phyloP scores from a whole-genome alignment of 441 rosid genomes.

The Adansonia gregorii region DNA sequence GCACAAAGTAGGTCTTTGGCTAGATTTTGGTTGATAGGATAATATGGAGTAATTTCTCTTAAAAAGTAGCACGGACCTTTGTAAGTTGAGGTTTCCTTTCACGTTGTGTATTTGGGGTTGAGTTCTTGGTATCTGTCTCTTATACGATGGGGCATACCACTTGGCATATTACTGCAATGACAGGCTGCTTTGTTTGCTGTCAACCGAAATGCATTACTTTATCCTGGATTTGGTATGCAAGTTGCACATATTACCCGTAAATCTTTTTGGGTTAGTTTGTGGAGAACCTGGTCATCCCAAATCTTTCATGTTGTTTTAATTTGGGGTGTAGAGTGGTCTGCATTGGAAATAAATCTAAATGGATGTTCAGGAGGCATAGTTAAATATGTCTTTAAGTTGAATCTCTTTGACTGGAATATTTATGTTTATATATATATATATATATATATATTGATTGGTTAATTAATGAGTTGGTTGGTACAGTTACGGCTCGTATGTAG shows the following conservation, averaged over 20 bases:
- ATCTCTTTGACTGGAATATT: background rate
- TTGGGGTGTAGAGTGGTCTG: background rate
- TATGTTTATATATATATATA: background rate
- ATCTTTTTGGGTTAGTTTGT: background rate
- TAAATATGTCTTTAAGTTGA: slow-evolving; percentile 15
- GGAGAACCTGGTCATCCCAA: slow-evolving; percentile 8
- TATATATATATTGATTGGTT: background rate
- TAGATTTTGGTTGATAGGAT: slow-evolving; percentile 16
- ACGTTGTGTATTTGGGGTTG: background rate
- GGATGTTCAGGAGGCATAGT: slow-evolving; percentile 15
- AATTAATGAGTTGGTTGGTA: slow-evolving; percentile 14
- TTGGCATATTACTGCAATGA: slow-evolving; percentile 6
- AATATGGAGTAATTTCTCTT: background rate
- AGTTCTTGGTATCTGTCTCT: background rate
- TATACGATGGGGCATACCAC: slow-evolving; percentile 4
- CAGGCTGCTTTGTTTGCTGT: slow-evolving; percentile 4
- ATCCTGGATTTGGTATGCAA: slow-evolving; percentile 16
- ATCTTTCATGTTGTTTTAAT: slow-evolving; percentile 3
- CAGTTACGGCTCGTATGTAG: background rate
- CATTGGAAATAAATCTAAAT: slow-evolving; percentile 10
- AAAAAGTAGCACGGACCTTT: slow-evolving; percentile 7
- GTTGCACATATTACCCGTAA: background rate
- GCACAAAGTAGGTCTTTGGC: background rate
- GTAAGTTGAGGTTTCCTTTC: background rate
- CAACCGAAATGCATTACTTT: slow-evolving; percentile 11